Evolutionary conservation across 2,329 filamentous ascomycete species (phyloP).

Genomic region (Hypoxylon sp.): DNA sequence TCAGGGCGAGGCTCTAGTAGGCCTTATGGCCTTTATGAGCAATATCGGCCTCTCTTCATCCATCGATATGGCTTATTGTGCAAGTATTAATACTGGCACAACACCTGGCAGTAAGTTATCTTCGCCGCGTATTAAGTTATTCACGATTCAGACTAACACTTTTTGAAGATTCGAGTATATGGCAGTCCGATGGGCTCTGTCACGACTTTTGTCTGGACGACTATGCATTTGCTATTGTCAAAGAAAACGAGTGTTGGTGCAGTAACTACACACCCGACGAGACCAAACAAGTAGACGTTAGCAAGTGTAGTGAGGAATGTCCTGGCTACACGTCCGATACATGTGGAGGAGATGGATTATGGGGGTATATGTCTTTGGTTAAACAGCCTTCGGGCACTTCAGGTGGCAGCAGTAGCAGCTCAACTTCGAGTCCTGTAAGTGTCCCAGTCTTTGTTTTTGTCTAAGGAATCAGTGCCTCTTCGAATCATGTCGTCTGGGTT

Average conservation of each 20-base stretch:
- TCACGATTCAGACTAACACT: conserved; percentile 40
- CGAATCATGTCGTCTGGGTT: conserved; percentile 44
- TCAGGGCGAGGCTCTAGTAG: conserved; percentile 44
- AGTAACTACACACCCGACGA: conserved; percentile 75
- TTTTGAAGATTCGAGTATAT: conserved; percentile 66
- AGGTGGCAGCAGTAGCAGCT: conserved; percentile 46
- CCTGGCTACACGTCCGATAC: conserved; percentile 77
- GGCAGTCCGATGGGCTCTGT: conserved; percentile 80
- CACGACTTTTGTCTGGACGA: conserved; percentile 68
- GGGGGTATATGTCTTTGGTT: conserved; percentile 74
- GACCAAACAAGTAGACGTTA: conserved; percentile 57
- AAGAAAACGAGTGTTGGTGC: conserved; percentile 79
- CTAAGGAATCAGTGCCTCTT: conserved; percentile 37
- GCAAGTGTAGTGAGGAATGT: conserved; percentile 70
- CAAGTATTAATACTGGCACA: conserved; percentile 62
- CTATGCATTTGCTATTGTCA: conserved; percentile 78
- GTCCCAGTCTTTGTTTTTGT: conserved; percentile 41
- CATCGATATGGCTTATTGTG: conserved; percentile 61
- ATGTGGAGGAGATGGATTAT: conserved; percentile 75
- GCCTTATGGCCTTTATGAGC: conserved; percentile 44
- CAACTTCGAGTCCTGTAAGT: conserved; percentile 53
- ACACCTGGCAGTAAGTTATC: conserved; percentile 60
- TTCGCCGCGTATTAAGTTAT: conserved; percentile 42
- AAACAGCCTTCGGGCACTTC: conserved; percentile 71
- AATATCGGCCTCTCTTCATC: conserved; percentile 48